Evolutionary conservation across 257 asterid genomes (phyloP), one percentile per base, ranked within the genome.

Genomic region (Misopates orontium): DNA sequence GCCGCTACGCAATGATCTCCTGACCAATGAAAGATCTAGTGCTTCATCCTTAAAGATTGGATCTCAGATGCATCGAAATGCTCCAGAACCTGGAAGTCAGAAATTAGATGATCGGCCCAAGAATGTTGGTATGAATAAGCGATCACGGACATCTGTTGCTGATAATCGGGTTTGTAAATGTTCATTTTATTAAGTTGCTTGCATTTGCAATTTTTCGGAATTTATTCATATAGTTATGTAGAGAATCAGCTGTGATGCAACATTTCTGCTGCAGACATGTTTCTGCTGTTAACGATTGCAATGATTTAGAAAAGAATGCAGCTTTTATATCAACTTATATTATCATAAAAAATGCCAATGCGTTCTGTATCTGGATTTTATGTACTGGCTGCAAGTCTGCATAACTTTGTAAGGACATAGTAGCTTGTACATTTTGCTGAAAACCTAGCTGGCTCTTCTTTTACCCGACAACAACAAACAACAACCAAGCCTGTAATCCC

Each of bases 21-120:
- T 83, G 74, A 62, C 82, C 45, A 88, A 76, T 80, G 99, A 93
- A 72, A 81, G 95, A 77, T 66, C 96, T 44, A 80, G 80, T 73
- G 84, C 89, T 61, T 67, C 91, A 67, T 70, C 77, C 70, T 69
- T 85, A 77, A 93, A 86, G 86, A 80, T 75, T 68, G 97, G 92
- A 63, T 78, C 82, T 53, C 96, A 85, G 87, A 83, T 77, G 45
- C 85, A 79, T 62, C 88, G 96, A 47, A 89, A 75, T 73, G 68
- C 95, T 63, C 69, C 88, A 15, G 98, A 91, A 19, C 39, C 73
- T 56, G 82, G 80, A 53, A 76, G 69, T 73, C 94, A 73, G 71
- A 94, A 85, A 75, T 67, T 78, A 31, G 98, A 88, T 72, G 97
- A 91, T 39, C 85, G 95, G 65, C 79, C 98, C 53, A 94, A 88